Evolutionary conservation across 305 asterid genomes (phyloP).

Genomic region (Fraxinus greggii): DNA sequence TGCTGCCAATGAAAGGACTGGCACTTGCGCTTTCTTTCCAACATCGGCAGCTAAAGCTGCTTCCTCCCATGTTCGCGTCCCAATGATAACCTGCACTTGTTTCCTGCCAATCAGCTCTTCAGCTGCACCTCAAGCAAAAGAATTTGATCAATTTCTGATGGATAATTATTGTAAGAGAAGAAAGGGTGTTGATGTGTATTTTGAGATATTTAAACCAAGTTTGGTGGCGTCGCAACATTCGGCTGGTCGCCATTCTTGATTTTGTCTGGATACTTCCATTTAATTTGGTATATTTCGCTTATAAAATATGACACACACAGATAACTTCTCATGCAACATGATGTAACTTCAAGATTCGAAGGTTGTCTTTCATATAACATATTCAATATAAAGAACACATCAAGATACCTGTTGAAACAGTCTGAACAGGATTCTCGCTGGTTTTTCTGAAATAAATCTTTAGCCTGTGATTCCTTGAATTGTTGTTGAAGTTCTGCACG

Average conservation of each 20-base stretch:
- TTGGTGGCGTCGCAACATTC: neutral
- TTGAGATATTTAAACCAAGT: neutral
- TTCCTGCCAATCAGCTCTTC: constrained; percentile 29
- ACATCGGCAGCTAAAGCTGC: constrained; percentile 37
- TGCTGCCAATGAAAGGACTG: constrained; percentile 35
- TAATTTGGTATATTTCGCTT: neutral
- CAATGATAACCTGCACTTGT: constrained; percentile 33
- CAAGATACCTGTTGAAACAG: constrained; percentile 26
- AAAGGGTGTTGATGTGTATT: neutral
- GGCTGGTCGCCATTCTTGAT: neutral
- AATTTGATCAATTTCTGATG: neutral
- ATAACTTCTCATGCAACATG: no score
- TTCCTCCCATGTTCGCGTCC: constrained; percentile 42
- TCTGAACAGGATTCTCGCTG: constrained; percentile 29
- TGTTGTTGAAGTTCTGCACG: constrained; percentile 23
- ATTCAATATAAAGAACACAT: neutral
- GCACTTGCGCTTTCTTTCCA: constrained; percentile 31
- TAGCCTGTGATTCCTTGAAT: constrained; percentile 22
- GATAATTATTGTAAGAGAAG: neutral
- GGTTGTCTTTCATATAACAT: neutral
- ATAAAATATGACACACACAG: no score
- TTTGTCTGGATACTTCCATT: neutral
- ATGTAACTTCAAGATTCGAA: neutral
- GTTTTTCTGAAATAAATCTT: constrained; percentile 29
- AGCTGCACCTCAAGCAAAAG: constrained; percentile 29